Base-by-base conservation (phyloP, 176 grass and related monocot genomes). In the Ananas comosus region DNA sequence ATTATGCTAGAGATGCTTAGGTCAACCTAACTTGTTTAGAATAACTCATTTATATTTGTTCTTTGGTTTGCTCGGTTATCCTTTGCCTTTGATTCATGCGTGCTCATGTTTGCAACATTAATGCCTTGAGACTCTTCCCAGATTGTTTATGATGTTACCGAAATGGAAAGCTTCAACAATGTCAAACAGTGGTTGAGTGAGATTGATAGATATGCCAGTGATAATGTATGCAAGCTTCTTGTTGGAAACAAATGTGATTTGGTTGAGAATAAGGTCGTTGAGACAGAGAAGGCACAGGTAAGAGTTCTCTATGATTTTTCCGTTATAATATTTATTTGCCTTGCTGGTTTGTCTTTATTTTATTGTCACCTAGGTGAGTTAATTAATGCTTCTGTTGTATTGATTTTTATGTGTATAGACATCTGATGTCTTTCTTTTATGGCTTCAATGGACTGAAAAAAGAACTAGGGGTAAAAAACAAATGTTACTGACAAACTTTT, bases 101-200 rank as follows among this genome's bases (percentile, higher is more conserved):
- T 48, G 61, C 17, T 18, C 2, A 11, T 57, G 7, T 50, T 49
- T 12, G 28, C 9, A 28, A 24, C 14, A 28, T 25, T 71, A 56
- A 54, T 29, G 21, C 69, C 22, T 77, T 47, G 51, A 10, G 2
- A 47, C 72, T 48, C 8, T 74, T 59, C 76, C 70, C 88, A 96
- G 88, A 89, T 96, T 22, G 80, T 97, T 24, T 97, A 97, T 50
- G 93, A 97, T 76, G 83, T 97, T 74, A 97, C 89, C 3, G 90
- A 97, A 50, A 86, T 85, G 78, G 87, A 84, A 77, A 92, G 89
- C 53, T 97, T 97, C 77, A 81, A 92, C 52, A 97, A 90, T 51
- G 77, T 92, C 51, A 89, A 86, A 72, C 86, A 89, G 50, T 97
- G 93, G 93, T 53, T 97, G 63, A 92, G 83, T 10, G 93, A 97